Base-by-base conservation (phyloP, 1,284 basidiomycete genomes). In the Ceratobasidium sp. region DNA sequence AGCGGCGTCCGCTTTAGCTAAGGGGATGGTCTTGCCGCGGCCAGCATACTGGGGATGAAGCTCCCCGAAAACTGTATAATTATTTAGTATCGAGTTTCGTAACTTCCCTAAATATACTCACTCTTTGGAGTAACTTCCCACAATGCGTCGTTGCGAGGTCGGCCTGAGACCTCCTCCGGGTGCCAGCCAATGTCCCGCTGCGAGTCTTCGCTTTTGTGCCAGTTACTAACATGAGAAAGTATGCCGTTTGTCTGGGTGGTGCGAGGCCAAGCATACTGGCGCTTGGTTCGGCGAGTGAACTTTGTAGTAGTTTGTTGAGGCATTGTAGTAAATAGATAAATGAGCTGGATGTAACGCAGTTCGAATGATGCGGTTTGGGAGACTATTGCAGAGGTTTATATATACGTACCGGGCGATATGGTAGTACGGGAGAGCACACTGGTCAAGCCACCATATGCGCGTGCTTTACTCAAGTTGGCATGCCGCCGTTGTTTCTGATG, bases 241-340 rank as follows among this genome's bases (percentile, higher is more conserved):
- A 44, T 57, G 27, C 66, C 66, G 36, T 71, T 71, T 24, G 66
- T 59, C 19, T 45, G n/a, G 3, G 66, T 71, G 19, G 54, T n/a
- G 24, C n/a, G 11, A 11, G 22, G 44, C 24, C 57, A 71, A 14
- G 19, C 15, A 41, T n/a, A n/a, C n/a, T 59, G 36, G n/a, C 22
- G 19, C 24, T 54, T 54, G 17, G 17, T 48, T 5, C 53, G 66
- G 44, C 54, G 41, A 71, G 53, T 71, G 45, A 71, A 71, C 29
- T 5, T 27, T 15, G 66, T 67, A 11, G n/a, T n/a, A n/a, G n/a
- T n/a, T n/a, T n/a, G n/a, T n/a, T n/a, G n/a, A n/a, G n/a, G n/a
- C n/a, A n/a, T n/a, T n/a, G n/a, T n/a, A n/a, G n/a, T n/a, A n/a
- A n/a, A n/a, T n/a, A n/a, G n/a, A n/a, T n/a, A n/a, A n/a, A n/a